Evolutionary conservation across 306 rosid species (phyloP).

Genomic region (Nissolia schottii): DNA sequence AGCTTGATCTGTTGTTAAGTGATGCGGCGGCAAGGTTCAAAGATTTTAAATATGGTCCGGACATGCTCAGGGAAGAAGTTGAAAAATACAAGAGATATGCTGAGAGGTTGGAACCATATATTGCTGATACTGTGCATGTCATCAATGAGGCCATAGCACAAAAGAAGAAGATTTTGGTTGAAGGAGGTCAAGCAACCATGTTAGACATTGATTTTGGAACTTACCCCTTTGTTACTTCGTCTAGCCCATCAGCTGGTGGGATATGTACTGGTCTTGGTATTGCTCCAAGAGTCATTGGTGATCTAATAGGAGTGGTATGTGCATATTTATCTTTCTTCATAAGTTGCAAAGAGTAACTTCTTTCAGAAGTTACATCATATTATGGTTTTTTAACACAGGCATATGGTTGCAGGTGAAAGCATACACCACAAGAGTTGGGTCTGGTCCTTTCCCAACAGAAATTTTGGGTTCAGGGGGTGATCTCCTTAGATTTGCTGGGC

Average conservation of each 20-base stretch:
- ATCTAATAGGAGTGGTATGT: conserved; percentile 92
- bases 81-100: conserved; percentile 89
- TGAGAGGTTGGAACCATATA: conserved; percentile 86
- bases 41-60: conserved; percentile 65
- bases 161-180: conserved; percentile 84
- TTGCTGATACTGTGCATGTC: conserved; percentile 82
- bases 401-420: conserved; percentile 75
- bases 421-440: conserved; percentile 95
- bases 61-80: conserved; percentile 74
- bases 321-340: not conserved
- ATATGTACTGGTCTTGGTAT: conserved; percentile 97
- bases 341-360: not conserved
- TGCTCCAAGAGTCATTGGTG: conserved; percentile 89
- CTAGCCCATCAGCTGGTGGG: conserved; percentile 99
- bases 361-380: not conserved
- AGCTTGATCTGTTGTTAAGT: conserved; percentile 68
- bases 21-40: conserved; percentile 80
- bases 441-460: conserved; percentile 98
- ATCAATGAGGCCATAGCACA: conserved; percentile 71
- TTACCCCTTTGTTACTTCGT: conserved; percentile 93
- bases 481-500: conserved; percentile 87
- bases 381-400: not conserved
- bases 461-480: conserved; percentile 74
- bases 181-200: conserved; percentile 99
- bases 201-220: conserved; percentile 97